Conservation (phyloP, 345 rosid species). For the Aethionema arabicum region DNA sequence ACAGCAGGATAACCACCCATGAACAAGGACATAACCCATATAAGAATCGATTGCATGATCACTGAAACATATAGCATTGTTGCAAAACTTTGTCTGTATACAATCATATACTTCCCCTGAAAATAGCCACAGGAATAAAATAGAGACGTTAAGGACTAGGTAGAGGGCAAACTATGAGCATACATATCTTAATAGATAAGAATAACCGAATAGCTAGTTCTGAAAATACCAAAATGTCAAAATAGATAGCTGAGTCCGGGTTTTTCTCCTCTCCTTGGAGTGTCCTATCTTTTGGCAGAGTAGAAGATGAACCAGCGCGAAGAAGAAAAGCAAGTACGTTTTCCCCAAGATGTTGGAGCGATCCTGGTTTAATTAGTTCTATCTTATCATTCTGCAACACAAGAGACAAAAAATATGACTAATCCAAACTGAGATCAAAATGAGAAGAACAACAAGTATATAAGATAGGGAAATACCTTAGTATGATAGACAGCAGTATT, state of each 20-base stretch:
- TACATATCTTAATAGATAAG: slow-evolving; percentile 13
- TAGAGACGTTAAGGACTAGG: slow-evolving; percentile 18
- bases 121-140: slow-evolving; percentile 30
- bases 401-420: slow-evolving; percentile 20
- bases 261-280: slow-evolving; percentile 40
- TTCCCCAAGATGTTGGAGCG: slow-evolving; percentile 98
- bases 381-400: slow-evolving; percentile 80
- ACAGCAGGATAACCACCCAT: slow-evolving; percentile 89
- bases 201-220: slow-evolving; percentile 25
- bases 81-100: slow-evolving; percentile 64
- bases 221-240: slow-evolving; percentile 75
- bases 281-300: slow-evolving; percentile 46
- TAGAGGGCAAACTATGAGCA: not conserved
- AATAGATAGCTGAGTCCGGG: slow-evolving; percentile 54
- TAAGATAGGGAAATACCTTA: slow-evolving; percentile 49
- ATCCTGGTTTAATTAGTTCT: slow-evolving; percentile 83
- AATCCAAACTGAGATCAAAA: slow-evolving; percentile 11
- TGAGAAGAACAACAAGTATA: not conserved
- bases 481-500: slow-evolving; percentile 92
- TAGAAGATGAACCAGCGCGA: slow-evolving; percentile 59
- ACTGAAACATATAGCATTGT: slow-evolving; percentile 75
- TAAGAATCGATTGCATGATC: slow-evolving; percentile 75
- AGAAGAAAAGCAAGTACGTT: slow-evolving; percentile 92
- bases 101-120: slow-evolving; percentile 84
- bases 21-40: slow-evolving; percentile 74